These are phyloP conservation scores for Talaromyces sp. DNA, from an alignment of 2,329 filamentous ascomycete genomes.

Conservation along the genomic window DNA sequence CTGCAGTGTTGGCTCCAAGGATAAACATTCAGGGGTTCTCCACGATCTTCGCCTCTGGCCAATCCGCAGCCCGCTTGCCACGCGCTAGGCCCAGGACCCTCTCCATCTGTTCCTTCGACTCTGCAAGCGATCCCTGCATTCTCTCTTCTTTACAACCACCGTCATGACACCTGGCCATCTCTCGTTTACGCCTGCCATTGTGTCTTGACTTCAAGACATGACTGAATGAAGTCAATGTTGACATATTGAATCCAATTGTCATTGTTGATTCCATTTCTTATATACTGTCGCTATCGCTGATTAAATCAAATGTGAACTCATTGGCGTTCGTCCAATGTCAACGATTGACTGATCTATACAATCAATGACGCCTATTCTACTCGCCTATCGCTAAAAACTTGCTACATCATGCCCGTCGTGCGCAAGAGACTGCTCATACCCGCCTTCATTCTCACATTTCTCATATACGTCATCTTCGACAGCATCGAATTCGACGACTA, in stretches of 20 bases:
- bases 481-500: conserved; percentile 16
- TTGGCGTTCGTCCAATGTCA: background rate
- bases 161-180: background rate
- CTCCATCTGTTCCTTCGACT: background rate
- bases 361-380: background rate
- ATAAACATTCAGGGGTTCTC: conserved; percentile 1
- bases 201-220: background rate
- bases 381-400: background rate
- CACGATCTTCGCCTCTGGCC: background rate
- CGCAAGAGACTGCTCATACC: conserved; percentile 30
- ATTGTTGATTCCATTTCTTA: background rate
- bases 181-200: background rate
- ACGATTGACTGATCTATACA: background rate
- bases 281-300: background rate
- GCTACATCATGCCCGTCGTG: conserved; percentile 16
- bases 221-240: no score
- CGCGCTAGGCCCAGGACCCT: background rate
- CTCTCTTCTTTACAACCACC: background rate
- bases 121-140: background rate
- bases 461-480: conserved; percentile 23
- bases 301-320: background rate
- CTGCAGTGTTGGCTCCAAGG: background rate
- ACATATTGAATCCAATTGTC: background rate
- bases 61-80: background rate
- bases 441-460: conserved; percentile 28